Evolutionary conservation across 192 early-diverging fungal species (phyloP).

Genomic region (Jimgerdemannia flammicorona): DNA sequence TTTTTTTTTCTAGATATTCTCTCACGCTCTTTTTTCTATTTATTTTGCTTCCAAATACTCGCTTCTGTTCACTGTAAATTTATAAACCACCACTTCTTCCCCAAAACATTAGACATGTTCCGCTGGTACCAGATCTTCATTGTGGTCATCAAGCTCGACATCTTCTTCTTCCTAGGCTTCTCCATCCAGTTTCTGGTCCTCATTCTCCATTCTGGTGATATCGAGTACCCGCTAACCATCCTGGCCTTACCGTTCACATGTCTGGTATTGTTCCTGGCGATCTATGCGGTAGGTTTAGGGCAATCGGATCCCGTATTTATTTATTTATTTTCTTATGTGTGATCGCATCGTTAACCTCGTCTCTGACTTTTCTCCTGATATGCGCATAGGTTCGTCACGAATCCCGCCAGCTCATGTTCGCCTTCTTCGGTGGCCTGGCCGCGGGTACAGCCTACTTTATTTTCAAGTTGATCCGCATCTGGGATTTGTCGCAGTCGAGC

Average conservation of each 20-base stretch:
- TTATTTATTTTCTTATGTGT: background rate
- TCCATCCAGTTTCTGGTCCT: slow-evolving; percentile 65
- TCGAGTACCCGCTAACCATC: slow-evolving; percentile 49
- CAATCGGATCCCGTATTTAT: slow-evolving; percentile 1
- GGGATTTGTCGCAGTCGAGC: slow-evolving; percentile 18
- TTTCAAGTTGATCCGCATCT: slow-evolving; percentile 66
- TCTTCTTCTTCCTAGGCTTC: slow-evolving; percentile 81
- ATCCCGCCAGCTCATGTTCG: slow-evolving; percentile 50
- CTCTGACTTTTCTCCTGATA: background rate
- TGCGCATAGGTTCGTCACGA: slow-evolving; percentile 52
- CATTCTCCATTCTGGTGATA: slow-evolving; percentile 37
- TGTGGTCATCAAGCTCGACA: slow-evolving; percentile 74
- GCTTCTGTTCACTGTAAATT: background rate
- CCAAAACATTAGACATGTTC: slow-evolving; percentile 42
- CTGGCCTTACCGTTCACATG: slow-evolving; percentile 57
- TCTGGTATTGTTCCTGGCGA: slow-evolving; percentile 56
- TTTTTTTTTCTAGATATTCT: too few relatives aligned
- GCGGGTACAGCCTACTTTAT: slow-evolving; percentile 66
- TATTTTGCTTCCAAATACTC: background rate
- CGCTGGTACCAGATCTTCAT: slow-evolving; percentile 77
- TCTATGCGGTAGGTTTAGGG: slow-evolving; percentile 47
- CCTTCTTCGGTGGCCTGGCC: slow-evolving; percentile 56
- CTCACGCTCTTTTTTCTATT: too few relatives aligned
- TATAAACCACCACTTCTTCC: background rate
- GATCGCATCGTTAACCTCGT: slow-evolving; percentile 4